Base-by-base conservation (phyloP, 2,329 filamentous ascomycete genomes). In the Exophiala bonariae region DNA sequence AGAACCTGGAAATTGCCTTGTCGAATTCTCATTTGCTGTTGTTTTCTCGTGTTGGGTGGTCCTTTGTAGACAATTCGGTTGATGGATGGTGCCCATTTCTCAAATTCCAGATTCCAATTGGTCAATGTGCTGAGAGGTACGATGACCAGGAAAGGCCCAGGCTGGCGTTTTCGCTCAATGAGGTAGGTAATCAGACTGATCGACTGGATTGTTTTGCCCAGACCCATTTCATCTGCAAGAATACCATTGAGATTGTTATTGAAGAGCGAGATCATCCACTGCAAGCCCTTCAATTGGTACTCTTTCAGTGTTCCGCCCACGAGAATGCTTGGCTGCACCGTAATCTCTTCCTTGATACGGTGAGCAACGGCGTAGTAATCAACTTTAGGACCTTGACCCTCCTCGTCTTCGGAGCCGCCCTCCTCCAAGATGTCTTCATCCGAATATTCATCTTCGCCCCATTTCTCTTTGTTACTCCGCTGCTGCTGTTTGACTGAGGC, bases 201-300 rank as follows among this genome's bases (percentile, higher is more conserved):
- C 35, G 93, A 97, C 71, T 99, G 93, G 60, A 99, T 99, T 0
- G 93, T 99, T 75, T 99, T 99, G 69, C 93, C 93, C 57, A 99
- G 88, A 85, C 93, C 93, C 93, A 99, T 99, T 72, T 99, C 93
- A 63, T 99, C 93, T 49, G 93, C 93, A 61, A 99, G 77, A 58
- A 99, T 97, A 80, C 93, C 93, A 68, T 99, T 99, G 57, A 99
- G 81, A 71, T 96, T 99, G 77, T 99, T 99, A 83, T 99, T 99
- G 80, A 97, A 99, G 11, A 99, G 79, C 11, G 93, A 99, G 52
- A 99, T 85, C 93, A 99, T 99, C 93, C 93, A 99, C 69, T 99
- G 92, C 38, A 99, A 75, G 79, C 93, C 93, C 82, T 96, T 97
- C 71, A 99, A 59, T 72, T 99, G 93, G 70, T 99, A 99, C 67